Conservation (phyloP, 257 asterid genomes). For the Scutellaria barbata region DNA sequence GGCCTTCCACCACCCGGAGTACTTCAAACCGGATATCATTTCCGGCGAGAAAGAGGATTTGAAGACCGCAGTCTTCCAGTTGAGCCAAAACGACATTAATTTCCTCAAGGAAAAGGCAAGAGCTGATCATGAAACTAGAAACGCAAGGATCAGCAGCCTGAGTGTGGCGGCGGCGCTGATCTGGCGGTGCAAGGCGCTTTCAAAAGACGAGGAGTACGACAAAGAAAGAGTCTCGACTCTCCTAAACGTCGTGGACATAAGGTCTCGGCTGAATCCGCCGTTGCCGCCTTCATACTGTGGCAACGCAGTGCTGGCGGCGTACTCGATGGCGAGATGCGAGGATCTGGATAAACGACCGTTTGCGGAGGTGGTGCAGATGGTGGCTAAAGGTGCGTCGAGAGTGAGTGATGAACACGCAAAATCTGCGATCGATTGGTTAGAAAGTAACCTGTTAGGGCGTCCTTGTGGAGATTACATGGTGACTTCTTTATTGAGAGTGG, state of each 20-base stretch:
- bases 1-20: constrained; percentile 37
- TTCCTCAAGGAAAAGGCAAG: constrained; percentile 47
- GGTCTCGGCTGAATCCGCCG: constrained; percentile 59
- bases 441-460: background rate
- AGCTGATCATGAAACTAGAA: background rate
- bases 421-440: constrained; percentile 59
- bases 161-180: constrained; percentile 48
- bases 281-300: constrained; percentile 56
- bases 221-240: constrained; percentile 42
- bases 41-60: constrained; percentile 8
- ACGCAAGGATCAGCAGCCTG: constrained; percentile 45
- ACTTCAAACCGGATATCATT: constrained; percentile 45
- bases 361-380: constrained; percentile 44
- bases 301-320: constrained; percentile 57
- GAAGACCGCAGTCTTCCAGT: constrained; percentile 41
- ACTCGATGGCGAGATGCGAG: constrained; percentile 42
- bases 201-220: constrained; percentile 11
- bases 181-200: constrained; percentile 72
- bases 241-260: constrained; percentile 53
- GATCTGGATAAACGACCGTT: constrained; percentile 39
- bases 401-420: constrained; percentile 53
- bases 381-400: constrained; percentile 43
- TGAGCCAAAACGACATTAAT: constrained; percentile 40
- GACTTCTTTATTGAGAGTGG: background rate
- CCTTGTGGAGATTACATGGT: constrained; percentile 18